Evolutionary conservation across 116 monocot genomes (phyloP), one percentile per base, ranked within the genome.

Genomic region (Dioscorea cayenensis): DNA sequence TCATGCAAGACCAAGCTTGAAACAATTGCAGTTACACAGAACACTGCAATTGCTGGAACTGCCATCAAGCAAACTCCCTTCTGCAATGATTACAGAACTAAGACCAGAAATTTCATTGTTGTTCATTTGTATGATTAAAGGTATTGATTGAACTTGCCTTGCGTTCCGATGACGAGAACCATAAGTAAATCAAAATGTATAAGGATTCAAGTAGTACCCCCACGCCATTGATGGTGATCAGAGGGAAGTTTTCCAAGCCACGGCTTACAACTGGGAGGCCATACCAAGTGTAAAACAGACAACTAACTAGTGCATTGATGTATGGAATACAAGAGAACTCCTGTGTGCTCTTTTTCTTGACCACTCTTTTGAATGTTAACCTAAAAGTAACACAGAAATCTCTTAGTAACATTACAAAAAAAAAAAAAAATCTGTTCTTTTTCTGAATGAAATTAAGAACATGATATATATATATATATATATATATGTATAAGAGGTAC

Each of bases 221-320:
- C 52, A 88, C 32, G 43, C 81, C 87, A 77, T 88, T 88, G 27
- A 84, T 81, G 48, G 84, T 78, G 67, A 79, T 52, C 0, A 88
- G 64, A 28, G 79, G 81, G 20, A 84, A 49, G 38, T 88, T 88
- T 71, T 84, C 84, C 81, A 78, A 84, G 21, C 68, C 64, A 11
- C 25, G 21, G 72, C 84, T 88, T 18, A 84, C 87, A 2, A 88
- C 79, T 10, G 84, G 87, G 37, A 84, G 72, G 8, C 85, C 88
- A 67, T 88, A 88, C 88, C 88, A 84, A 32, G 88, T 79, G 55
- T 84, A 88, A 3, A 88, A 49, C 25, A 88, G 79, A 67, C 84
- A 84, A 49, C 82, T 84, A 21, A 84, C 48, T 27, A 88, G 59
- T 38, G 84, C 84, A 66, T 84, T 65, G 36, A 79, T 66, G 65